phyloP scores from a whole-genome alignment of 805 yeast species.

The Wickerhamomyces sydowiorum region DNA sequence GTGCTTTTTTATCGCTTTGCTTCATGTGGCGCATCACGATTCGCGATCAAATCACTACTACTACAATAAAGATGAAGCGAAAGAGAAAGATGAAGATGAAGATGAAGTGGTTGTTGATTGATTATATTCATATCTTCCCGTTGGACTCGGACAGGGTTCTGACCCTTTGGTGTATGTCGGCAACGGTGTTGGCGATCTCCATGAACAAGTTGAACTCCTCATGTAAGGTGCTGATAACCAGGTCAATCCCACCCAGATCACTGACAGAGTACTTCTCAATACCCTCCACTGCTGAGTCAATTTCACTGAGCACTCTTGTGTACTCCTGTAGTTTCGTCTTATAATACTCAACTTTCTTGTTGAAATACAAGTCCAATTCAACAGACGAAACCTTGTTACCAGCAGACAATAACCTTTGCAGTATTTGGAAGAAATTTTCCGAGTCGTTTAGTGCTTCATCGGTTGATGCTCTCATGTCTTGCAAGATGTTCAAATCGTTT shows the following conservation, averaged over 20 bases:
- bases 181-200: slow-evolving; percentile 70
- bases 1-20: too few relatives aligned
- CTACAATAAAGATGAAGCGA: too few relatives aligned
- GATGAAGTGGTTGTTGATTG: too few relatives aligned
- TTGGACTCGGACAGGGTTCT: slow-evolving; percentile 25
- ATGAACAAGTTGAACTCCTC: slow-evolving; percentile 67
- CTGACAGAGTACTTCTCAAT: slow-evolving; percentile 46
- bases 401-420: slow-evolving; percentile 43
- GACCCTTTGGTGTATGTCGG: slow-evolving; percentile 58
- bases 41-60: too few relatives aligned
- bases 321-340: slow-evolving; percentile 44
- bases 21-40: too few relatives aligned
- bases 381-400: slow-evolving; percentile 51
- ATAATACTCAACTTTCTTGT: slow-evolving; percentile 31
- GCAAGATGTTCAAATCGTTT: slow-evolving; percentile 41
- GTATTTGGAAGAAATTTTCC: slow-evolving; percentile 47
- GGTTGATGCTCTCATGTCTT: slow-evolving; percentile 37
- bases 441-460: slow-evolving; percentile 37
- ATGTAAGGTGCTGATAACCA: slow-evolving; percentile 54
- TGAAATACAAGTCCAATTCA: slow-evolving; percentile 54
- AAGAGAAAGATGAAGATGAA: too few relatives aligned
- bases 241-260: slow-evolving; percentile 35
- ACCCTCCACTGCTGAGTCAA: slow-evolving; percentile 60
- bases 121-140: too few relatives aligned
- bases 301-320: slow-evolving; percentile 39